Evolutionary conservation across 2,329 filamentous ascomycete genomes (phyloP), one percentile per base, ranked within the genome.

Genomic region (Cryphonectria radicalis): DNA sequence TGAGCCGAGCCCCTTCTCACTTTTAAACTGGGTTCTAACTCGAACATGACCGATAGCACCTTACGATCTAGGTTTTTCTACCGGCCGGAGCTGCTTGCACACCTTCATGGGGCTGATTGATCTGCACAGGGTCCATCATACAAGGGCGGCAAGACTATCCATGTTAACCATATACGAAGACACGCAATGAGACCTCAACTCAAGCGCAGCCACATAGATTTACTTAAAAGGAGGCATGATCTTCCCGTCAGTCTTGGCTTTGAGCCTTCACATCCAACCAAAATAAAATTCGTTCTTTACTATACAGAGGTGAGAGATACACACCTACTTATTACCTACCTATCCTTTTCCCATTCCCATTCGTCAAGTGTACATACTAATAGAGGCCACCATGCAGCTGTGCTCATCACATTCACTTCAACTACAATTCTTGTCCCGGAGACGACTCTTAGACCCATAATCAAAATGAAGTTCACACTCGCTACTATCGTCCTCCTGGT

Each of bases 381-480:
- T 11, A 40, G 19, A 62, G 22, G 57, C 32, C 59, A 40, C n/a
- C 32, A n/a, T 19, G 3, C 22, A 71, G 70, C 70, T 57, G 70
- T 63, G 70, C 70, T 71, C 66, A 43, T 25, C 53, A 53, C 62
- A 62, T 66, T 71, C 70, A 63, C 53, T 71, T 60, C 70, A 50
- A 37, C 19, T 14, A 43, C 17, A 19, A 46, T 17, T n/a, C 10
- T n/a, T n/a, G 70, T 71, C 53, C 70, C 35, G 66, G 70, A 50
- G 62, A 66, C 66, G 40, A 19, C 65, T n/a, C 7, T 10, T 13
- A 67, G n/a, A 43, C 42, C 57, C 35, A 62, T 66, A 62, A 62
- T 63, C 70, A 71, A 65, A 55, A 71, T 71, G 70, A 71, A 69
- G 66, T 55, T 69, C 66, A 66, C 66, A 32, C 53, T 71, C 42